phyloP scores from a whole-genome alignment of 768 basidiomycete species.

The Mycena sanguinolenta region DNA sequence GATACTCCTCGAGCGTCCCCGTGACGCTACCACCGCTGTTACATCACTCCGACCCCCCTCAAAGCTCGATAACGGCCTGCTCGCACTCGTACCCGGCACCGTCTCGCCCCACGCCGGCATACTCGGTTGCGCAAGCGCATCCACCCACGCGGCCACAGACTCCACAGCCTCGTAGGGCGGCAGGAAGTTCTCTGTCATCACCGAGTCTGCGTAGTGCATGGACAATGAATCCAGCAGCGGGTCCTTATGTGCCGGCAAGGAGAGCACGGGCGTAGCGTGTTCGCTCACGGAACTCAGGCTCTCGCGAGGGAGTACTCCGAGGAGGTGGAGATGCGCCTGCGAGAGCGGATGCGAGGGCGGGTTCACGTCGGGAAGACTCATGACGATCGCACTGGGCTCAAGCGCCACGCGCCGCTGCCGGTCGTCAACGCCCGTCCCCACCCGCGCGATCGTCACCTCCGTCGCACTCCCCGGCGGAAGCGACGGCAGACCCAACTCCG shows the following conservation, averaged over 20 bases:
- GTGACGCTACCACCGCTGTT: too few species aligned
- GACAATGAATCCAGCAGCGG: conserved; percentile 34
- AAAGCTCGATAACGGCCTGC: conserved; percentile 24
- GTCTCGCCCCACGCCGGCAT: conserved; percentile 38
- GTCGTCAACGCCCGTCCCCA: conserved; percentile 37
- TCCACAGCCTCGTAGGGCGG: too few species aligned
- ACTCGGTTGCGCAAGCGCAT: conserved; percentile 36
- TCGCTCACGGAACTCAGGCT: background rate
- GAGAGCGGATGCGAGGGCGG: conserved; percentile 14
- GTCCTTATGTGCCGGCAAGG: conserved; percentile 45
- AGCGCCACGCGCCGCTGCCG: conserved; percentile 41
- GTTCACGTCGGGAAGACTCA: conserved; percentile 33
- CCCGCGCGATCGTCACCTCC: conserved; percentile 19
- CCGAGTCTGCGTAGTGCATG: conserved; percentile 18
- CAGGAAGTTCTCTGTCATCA: too few species aligned
- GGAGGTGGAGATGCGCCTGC: background rate
- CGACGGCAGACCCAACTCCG: conserved; percentile 22
- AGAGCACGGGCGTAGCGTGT: conserved; percentile 38
- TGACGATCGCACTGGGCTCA: conserved; percentile 49
- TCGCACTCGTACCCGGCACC: conserved; percentile 13
- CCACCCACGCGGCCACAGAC: conserved; percentile 1
- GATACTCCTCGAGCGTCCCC: conserved; percentile 15
- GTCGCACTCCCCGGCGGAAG: background rate
- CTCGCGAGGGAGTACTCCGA: background rate
- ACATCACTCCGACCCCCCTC: conserved; percentile 11